Conservation (phyloP, 441 rosid genomes). For the Erodium texanum region DNA sequence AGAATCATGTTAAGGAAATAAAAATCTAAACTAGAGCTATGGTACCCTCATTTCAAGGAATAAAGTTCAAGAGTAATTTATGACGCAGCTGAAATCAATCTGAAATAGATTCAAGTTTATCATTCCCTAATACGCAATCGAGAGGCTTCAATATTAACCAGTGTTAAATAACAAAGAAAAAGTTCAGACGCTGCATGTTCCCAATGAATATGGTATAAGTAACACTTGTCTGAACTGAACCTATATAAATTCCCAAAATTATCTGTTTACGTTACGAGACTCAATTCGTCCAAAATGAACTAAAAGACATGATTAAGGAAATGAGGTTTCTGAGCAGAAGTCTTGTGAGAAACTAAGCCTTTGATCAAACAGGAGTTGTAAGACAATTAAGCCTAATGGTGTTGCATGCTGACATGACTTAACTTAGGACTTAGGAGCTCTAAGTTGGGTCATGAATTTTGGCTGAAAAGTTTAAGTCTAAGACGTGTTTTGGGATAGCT, state of each 20-base stretch:
- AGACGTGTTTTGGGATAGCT: conserved; percentile 13
- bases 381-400: background rate
- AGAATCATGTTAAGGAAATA: conserved; percentile 9
- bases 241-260: background rate
- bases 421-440: conserved; percentile 13
- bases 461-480: background rate
- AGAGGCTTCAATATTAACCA: too few relatives aligned
- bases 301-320: background rate
- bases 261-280: background rate
- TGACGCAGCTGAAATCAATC: background rate
- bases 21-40: background rate
- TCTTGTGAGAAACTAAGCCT: background rate
- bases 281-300: background rate
- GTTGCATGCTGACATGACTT: background rate
- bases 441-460: conserved; percentile 11
- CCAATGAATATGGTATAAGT: background rate
- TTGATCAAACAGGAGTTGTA: background rate
- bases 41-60: background rate
- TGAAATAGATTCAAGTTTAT: background rate
- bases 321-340: background rate
- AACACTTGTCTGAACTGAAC: background rate
- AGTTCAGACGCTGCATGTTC: too few relatives aligned
- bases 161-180: too few relatives aligned
- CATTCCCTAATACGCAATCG: too few relatives aligned
- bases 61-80: too few relatives aligned